Percentiles rank a stretch among this genome's conserved stretches.
These are phyloP conservation scores for Fusarium liriodendri DNA, from an alignment of 2,329 filamentous ascomycete species.

Conservation along the genomic window DNA sequence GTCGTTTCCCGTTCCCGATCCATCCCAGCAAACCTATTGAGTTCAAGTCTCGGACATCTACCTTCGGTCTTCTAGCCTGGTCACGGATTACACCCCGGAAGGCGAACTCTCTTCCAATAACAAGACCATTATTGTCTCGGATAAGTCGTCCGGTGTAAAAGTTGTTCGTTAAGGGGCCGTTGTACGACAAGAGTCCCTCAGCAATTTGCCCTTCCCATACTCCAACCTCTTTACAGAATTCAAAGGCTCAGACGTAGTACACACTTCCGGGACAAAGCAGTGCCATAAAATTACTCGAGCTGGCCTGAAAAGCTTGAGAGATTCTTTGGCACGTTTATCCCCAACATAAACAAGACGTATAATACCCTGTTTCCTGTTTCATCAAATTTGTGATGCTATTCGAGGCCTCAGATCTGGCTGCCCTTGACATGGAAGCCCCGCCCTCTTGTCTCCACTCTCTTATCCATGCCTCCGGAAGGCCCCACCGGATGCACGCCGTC, in stretches of 20 bases:
- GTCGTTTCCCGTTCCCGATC: neutral
- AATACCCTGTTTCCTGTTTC: neutral
- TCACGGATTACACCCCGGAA: neutral
- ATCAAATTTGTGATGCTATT: neutral
- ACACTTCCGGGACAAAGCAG: neutral
- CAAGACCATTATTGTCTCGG: neutral
- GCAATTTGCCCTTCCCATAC: neutral
- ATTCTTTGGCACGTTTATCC: neutral
- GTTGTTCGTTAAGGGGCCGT: neutral
- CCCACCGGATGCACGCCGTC: slow-evolving; percentile 32
- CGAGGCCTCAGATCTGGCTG: neutral
- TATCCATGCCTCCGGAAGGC: neutral
- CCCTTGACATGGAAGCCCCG: neutral
- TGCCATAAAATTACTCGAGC: neutral
- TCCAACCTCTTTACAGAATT: neutral
- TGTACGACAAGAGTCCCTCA: neutral
- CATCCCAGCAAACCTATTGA: neutral
- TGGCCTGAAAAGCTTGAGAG: neutral
- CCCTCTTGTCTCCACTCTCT: neutral
- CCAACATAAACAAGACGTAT: neutral
- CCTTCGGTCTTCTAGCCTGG: neutral
- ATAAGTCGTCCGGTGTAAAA: neutral
- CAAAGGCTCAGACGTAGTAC: neutral
- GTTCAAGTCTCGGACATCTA: neutral
- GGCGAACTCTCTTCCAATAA: neutral